Evolutionary conservation across 345 rosid species (phyloP).

Genomic region (Eucalyptus cloeziana): DNA sequence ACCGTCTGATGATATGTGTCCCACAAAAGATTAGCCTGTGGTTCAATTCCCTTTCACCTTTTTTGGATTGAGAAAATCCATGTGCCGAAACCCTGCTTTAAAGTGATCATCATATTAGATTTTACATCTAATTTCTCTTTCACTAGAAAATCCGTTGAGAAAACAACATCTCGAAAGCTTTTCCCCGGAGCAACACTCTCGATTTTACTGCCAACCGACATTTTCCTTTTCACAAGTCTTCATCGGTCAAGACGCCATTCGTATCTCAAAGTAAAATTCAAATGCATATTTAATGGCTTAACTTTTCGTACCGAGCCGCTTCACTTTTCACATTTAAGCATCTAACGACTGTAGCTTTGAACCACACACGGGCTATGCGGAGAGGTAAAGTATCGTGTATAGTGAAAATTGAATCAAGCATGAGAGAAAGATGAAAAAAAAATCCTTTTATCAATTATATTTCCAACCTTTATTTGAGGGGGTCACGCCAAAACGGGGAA

Average conservation of each 20-base stretch:
- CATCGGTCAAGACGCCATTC: neutral
- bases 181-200: neutral
- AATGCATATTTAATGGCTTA: neutral
- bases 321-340: neutral
- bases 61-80: neutral
- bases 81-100: neutral
- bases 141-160: neutral
- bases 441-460: neutral
- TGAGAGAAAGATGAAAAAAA: neutral
- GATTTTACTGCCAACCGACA: neutral
- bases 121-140: neutral
- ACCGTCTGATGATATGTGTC: neutral
- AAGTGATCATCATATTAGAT: neutral
- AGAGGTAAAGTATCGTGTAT: neutral
- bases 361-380: neutral
- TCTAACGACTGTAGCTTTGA: neutral
- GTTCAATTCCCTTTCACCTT: neutral
- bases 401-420: neutral
- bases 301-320: neutral
- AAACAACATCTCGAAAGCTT: neutral
- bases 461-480: neutral
- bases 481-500: neutral
- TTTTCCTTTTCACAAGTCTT: neutral
- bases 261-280: neutral
- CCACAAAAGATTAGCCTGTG: neutral